A percentile compares a stretch with the other conserved stretches of the same genome.
Conservation (phyloP, 139 green algal genomes). For the Chlorella sp. region DNA sequence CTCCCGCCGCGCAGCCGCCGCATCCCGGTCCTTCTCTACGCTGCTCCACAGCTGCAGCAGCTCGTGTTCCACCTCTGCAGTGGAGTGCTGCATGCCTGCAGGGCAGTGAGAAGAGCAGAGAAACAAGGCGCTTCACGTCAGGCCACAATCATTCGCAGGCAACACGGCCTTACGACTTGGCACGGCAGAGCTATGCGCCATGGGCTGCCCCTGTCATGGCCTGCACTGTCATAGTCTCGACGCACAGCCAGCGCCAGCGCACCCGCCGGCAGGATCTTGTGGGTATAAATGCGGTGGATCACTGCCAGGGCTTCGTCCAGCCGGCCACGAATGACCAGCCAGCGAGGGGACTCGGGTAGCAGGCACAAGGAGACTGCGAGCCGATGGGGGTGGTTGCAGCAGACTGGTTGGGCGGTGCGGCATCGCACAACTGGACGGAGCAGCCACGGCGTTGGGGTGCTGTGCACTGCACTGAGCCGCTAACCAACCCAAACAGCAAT, state of each 20-base stretch:
- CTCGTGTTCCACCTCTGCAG: conserved; percentile 81
- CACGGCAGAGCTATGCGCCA: too few species aligned
- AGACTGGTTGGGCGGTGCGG: too few species aligned
- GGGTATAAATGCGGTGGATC: conserved; percentile 65
- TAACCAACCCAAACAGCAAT: too few species aligned
- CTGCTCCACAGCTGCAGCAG: conserved; percentile 84
- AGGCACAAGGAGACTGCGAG: conserved; percentile 62
- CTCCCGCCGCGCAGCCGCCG: conserved; percentile 5
- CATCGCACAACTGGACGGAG: too few species aligned
- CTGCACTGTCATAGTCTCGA: too few species aligned
- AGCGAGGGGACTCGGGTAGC: conserved; percentile 85
- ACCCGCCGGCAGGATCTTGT: conserved; percentile 43
- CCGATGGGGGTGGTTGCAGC: background rate
- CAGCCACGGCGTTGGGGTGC: too few species aligned
- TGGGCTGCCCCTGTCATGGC: too few species aligned
- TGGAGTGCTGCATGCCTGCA: conserved; percentile 49
- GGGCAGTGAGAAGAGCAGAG: too few species aligned
- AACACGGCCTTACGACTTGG: too few species aligned
- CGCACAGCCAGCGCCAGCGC: background rate
- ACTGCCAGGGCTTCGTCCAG: conserved; percentile 79
- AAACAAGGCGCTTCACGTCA: background rate
- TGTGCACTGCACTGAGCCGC: too few species aligned
- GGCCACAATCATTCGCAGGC: too few species aligned
- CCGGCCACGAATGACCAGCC: conserved; percentile 75
- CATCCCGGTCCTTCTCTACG: conserved; percentile 79